Conservation (phyloP, 805 yeast genomes). For the Sungouiozyma intestinalis region DNA sequence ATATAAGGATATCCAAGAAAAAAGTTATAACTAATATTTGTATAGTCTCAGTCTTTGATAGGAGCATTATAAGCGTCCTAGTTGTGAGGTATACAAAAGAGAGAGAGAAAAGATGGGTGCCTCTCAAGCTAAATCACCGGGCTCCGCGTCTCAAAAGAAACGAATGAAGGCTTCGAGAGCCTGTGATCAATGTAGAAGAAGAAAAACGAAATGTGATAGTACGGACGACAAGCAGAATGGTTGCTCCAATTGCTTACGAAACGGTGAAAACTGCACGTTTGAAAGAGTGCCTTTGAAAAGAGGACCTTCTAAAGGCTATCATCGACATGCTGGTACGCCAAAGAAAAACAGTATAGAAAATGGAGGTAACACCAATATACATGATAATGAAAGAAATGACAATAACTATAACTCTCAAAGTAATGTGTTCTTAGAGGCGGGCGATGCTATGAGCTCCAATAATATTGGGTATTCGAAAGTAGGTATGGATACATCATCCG, state of each 20-base stretch:
- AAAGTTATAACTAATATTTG: too few species aligned
- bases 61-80: background rate
- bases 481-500: background rate
- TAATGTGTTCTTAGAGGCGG: background rate
- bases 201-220: slow-evolving; percentile 65
- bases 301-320: slow-evolving; percentile 70
- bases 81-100: background rate
- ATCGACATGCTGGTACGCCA: slow-evolving; percentile 24
- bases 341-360: background rate
- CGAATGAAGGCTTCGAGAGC: slow-evolving; percentile 70
- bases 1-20: too few species aligned
- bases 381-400: background rate
- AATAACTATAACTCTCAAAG: background rate
- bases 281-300: slow-evolving; percentile 64
- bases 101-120: background rate
- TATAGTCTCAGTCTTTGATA: too few species aligned
- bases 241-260: slow-evolving; percentile 58
- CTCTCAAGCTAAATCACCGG: background rate
- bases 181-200: slow-evolving; percentile 69
- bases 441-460: background rate
- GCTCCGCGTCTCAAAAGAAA: slow-evolving; percentile 30
- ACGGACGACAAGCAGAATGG: slow-evolving; percentile 35
- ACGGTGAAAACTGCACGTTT: slow-evolving; percentile 53
- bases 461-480: background rate
- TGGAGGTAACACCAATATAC: background rate